phyloP scores from a whole-genome alignment of 176 grass and related monocot species.

The Lolium multiflorum region DNA sequence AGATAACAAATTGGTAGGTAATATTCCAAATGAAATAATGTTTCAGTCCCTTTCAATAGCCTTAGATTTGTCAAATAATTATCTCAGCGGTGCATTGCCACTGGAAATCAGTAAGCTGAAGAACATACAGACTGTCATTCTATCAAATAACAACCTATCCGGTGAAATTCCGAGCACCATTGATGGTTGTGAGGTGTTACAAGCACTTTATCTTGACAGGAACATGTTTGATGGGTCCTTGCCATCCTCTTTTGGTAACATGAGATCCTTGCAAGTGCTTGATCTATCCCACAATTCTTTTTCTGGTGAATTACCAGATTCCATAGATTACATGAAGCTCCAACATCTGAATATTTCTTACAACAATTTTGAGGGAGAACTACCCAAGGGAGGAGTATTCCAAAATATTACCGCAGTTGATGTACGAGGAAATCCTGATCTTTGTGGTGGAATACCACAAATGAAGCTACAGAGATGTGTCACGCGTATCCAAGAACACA shows the following conservation, averaged over 20 bases:
- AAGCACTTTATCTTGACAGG: background rate
- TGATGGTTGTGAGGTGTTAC: background rate
- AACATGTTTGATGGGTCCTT: background rate
- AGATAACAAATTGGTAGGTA: background rate
- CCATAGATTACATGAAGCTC: background rate
- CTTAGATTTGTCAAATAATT: conserved; percentile 7
- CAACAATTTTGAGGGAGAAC: conserved; percentile 9
- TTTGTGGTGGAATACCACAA: conserved; percentile 46
- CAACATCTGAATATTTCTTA: conserved; percentile 4
- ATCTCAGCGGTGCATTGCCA: background rate
- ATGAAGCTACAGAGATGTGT: background rate
- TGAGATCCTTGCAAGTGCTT: background rate
- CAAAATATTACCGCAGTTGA: conserved; percentile 32
- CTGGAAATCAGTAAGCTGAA: conserved; percentile 14
- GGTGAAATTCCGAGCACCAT: background rate
- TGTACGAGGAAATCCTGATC: conserved; percentile 34
- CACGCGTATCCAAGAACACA: background rate
- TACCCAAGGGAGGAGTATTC: background rate
- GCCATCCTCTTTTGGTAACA: conserved; percentile 9
- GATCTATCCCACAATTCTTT: conserved; percentile 10
- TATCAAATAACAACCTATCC: background rate
- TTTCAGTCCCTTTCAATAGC: background rate
- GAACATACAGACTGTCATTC: conserved; percentile 1
- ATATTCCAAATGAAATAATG: background rate
- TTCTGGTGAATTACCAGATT: background rate